Evolutionary conservation across 371 early-diverging fungal species (phyloP), one percentile per base, ranked within the genome.

Genomic region (Lichtheimia corymbifera): DNA sequence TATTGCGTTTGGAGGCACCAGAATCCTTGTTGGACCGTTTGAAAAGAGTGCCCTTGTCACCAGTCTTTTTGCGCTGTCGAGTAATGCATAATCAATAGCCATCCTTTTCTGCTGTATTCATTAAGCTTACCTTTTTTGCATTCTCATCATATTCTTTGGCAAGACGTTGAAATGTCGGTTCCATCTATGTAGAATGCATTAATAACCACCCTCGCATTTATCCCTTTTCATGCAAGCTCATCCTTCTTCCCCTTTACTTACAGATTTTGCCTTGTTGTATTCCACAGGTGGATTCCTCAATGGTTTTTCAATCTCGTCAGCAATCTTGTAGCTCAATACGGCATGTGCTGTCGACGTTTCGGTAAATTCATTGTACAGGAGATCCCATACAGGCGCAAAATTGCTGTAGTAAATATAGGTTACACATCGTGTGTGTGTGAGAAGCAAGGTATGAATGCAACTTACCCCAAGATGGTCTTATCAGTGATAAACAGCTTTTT

Each of bases 281-380:
- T 64, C 67, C 9, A 65, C 62, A 25, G 62, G 53, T 15, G 53
- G 50, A 7, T 43, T 54, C 44, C 68, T 62, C 42, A 80, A 45
- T 12, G 75, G 72, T 18, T 72, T 65, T 55, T 77, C 77, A 55
- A 80, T 69, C 42, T 80, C 77, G 18, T 71, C 72, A 15, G 70
- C 50, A 54, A 80, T 80, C 43, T 72, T 66, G 57, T 67, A 66
- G 24, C 77, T 67, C 50, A 77, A 64, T 13, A 75, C 70, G 12
- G 70, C 74, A 64, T 80, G 81, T 18, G 73, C 65, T 2, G 76
- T 71, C 12, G 81, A 77, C 42, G 75, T 55, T 55, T 80, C 81
- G 18, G 67, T 63, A 2, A 77, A 54, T 59, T 80, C 81, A 51
- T 72, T 67, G 43, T 64, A 67, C 41, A 80, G 42, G 17, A 72